Base-by-base conservation (phyloP, 768 basidiomycete species). In the Russula sp. region DNA sequence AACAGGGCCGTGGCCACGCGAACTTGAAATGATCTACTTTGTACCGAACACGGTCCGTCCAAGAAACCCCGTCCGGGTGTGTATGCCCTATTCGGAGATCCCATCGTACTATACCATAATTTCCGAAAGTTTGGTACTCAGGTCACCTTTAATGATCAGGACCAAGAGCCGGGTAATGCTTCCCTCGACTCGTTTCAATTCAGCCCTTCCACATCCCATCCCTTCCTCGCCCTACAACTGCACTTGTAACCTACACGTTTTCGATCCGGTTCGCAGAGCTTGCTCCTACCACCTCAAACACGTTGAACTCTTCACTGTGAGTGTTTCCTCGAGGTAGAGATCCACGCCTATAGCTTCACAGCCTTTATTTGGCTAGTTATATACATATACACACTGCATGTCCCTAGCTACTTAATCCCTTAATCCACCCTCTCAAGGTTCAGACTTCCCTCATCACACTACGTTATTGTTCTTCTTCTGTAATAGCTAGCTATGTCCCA, bases 401-500 rank as follows among this genome's bases (percentile, higher is more conserved):
- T 32, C 32, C 52, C 7, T 24, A 42, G 55, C 8, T 20, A 42
- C 44, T 36, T 40, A 69, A 64, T 59, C 52, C 49, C 44, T 36
- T 40, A 69, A 64, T 59, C 52, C 49, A 40, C 40, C 44, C 48
- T 24, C 30, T 22, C 44, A 30, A 24, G n/a, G 30, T 42, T 52
- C 20, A 3, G 55, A 59, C 16, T 40, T 14, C 40, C 57, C 51
- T 56, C 68, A 60, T 63, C 56, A 61, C 57, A 56, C 56, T 65
- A 65, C 66, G 30, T 58, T 67, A 64, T 56, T 68, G 62, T 50
- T 58, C 60, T 69, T 61, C 68, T 67, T 63, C 65, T 69, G 51
- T 64, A 62, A 62, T 67, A 66, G 38, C 64, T 66, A 65, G 66
- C 62, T 59, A 69, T 67, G 68, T 67, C 68, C 53, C 20, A 56